Percentiles rank a stretch among this genome's conserved stretches.
Evolutionary conservation across 371 early-diverging fungal species (phyloP).

Genomic region (Syncephalastrum racemosum): DNA sequence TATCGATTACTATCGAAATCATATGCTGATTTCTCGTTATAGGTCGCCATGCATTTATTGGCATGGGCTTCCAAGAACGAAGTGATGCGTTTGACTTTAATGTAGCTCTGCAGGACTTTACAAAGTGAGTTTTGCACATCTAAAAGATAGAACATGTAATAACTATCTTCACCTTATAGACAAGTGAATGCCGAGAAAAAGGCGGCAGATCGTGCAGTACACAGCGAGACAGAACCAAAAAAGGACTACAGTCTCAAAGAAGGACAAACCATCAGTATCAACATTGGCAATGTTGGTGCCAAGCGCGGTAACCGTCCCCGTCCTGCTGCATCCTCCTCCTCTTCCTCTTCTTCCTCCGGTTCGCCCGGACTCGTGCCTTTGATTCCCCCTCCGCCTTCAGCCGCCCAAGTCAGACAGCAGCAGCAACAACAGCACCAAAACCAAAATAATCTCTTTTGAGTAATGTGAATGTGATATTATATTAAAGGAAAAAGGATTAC

Average conservation of each 20-base stretch:
- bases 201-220: constrained; percentile 44
- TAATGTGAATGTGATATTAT: neutral
- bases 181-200: constrained; percentile 61
- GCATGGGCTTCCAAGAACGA: constrained; percentile 88
- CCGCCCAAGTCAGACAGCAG: constrained; percentile 51
- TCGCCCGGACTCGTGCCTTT: constrained; percentile 37
- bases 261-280: constrained; percentile 83
- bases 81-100: constrained; percentile 92
- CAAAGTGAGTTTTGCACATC: constrained; percentile 45
- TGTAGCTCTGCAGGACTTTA: constrained; percentile 85
- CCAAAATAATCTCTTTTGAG: constrained; percentile 8
- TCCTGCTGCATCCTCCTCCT: neutral
- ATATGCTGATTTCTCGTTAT: constrained; percentile 2
- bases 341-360: neutral
- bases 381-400: constrained; percentile 56
- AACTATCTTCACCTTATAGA: constrained; percentile 27
- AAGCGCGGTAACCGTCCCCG: constrained; percentile 1
- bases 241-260: constrained; percentile 84
- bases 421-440: constrained; percentile 31
- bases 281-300: constrained; percentile 64
- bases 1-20: neutral
- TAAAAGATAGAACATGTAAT: neutral
- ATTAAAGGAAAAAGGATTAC: no score
- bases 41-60: constrained; percentile 86
- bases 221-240: constrained; percentile 55